Conservation (phyloP, 768 basidiomycete species). For the Russula compacta region DNA sequence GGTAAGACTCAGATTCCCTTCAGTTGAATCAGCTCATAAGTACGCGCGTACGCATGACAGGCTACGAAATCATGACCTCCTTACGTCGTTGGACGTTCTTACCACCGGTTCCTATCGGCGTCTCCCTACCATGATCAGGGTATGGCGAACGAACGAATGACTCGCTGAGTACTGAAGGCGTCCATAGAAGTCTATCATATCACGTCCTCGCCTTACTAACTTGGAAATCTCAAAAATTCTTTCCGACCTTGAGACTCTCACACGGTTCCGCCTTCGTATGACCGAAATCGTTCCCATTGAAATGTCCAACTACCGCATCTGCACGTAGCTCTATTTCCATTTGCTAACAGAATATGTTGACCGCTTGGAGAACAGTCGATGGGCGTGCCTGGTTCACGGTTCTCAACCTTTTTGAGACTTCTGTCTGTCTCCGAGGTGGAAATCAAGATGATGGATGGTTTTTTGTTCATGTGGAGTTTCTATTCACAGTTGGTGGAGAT, state of each 20-base stretch:
- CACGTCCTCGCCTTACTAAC: constrained; percentile 58
- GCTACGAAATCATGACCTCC: constrained; percentile 86
- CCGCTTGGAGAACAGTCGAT: constrained; percentile 36
- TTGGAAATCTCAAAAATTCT: constrained; percentile 56
- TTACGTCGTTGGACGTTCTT: constrained; percentile 85
- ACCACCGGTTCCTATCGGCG: constrained; percentile 80
- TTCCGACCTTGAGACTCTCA: constrained; percentile 61
- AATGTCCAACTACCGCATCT: constrained; percentile 63
- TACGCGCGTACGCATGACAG: constrained; percentile 30
- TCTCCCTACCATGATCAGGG: constrained; percentile 76
- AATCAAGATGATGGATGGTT: constrained; percentile 75
- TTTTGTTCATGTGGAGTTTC: constrained; percentile 68
- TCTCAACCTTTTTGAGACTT: constrained; percentile 62
- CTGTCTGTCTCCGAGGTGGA: constrained; percentile 65
- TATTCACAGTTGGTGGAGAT: constrained; percentile 66
- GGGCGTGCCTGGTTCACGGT: constrained; percentile 76
- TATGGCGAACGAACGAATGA: constrained; percentile 23
- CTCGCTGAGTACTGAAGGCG: neutral
- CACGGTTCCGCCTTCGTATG: constrained; percentile 72
- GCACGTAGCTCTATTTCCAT: constrained; percentile 31
- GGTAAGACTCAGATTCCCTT: constrained; percentile 36
- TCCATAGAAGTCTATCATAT: constrained; percentile 58
- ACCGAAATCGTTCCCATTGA: constrained; percentile 75
- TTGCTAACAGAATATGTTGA: constrained; percentile 18
- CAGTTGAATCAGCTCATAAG: neutral